These are phyloP conservation scores for Ananas comosus DNA, from an alignment of 176 grass and related monocot species.

Conservation along the genomic window DNA sequence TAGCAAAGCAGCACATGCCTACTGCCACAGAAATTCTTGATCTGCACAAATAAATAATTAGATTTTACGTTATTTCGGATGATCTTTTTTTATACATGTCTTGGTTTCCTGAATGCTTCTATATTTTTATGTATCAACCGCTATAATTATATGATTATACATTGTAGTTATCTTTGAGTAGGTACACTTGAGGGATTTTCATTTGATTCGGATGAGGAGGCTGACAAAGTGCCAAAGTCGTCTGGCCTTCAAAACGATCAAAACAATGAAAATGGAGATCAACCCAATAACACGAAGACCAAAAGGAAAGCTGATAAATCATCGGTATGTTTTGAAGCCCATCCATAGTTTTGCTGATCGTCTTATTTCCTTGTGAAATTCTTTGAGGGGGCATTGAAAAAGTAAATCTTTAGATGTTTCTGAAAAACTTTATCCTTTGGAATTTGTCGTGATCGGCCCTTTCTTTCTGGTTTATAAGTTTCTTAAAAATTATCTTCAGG, in stretches of 20 bases:
- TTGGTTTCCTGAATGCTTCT: no score
- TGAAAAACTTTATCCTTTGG: no score
- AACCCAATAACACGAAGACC: conserved; percentile 36
- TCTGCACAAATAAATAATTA: no score
- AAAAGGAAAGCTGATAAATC: conserved; percentile 59
- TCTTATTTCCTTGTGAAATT: conserved; percentile 9
- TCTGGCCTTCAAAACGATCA: conserved; percentile 46
- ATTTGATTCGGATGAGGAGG: conserved; percentile 89
- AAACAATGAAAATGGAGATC: conserved; percentile 60
- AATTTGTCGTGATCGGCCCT: no score
- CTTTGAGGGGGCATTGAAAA: conserved; percentile 3
- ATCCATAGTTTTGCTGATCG: not conserved
- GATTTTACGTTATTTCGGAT: no score
- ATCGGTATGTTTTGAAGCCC: conserved; percentile 22
- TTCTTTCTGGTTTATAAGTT: no score
- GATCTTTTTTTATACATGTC: no score
- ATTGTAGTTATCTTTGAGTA: conserved; percentile 23
- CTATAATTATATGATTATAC: conserved; percentile 5
- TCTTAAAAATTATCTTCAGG: no score
- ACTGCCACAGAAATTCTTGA: no score
- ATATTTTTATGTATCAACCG: not conserved
- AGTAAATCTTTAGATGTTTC: no score
- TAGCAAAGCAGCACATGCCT: no score
- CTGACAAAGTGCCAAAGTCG: conserved; percentile 40
- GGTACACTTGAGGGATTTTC: conserved; percentile 80